Base-by-base conservation (phyloP, 768 basidiomycete species). In the Hirschioporus abietinus region DNA sequence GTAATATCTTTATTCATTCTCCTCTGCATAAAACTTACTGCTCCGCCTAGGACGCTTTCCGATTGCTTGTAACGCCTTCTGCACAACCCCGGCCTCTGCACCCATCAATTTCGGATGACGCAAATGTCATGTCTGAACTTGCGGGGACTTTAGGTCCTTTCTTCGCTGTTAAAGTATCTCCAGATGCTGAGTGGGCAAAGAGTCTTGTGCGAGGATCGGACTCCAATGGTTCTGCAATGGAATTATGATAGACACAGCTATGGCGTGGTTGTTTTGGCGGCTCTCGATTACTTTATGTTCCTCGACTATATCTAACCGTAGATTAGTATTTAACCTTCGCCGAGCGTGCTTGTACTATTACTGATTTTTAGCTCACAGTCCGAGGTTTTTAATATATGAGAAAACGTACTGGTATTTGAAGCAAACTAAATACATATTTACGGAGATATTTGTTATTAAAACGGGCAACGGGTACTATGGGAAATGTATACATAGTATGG, bases 131-230 rank as follows among this genome's bases (percentile, higher is more conserved):
- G 7, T 76, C 74, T 5, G 83, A 81, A 65, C 74, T 93, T 60
- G 78, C 77, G 7, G 82, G 86, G 18, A 72, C 82, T 1, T 69
- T 93, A 10, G 92, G 92, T 17, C 82, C 83, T 30, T 84, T 83
- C 66, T 91, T 93, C 69, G 83, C 88, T 0, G 80, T 82, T 60
- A 79, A 79, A 60, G 73, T 93, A 20, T 64, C 76, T 36, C 80
- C 78, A 35, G 91, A 93, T 73, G 82, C 83, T 10, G 78, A 77
- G 2, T 92, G 91, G 91, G 87, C 88, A 6, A 74, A 81, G 68
- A 84, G 85, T 26, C 81, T 91, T 25, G 73, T 90, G 15, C 63
- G 52, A 34, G 67, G 65, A 23, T 62, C 65, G 18, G 67, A 52
- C 26, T 57, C 59, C n/a, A 34, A 25, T 61, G 58, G 9, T 59